phyloP scores from a whole-genome alignment of 2,329 filamentous ascomycete species.

The Phaeosphaeria sp. region DNA sequence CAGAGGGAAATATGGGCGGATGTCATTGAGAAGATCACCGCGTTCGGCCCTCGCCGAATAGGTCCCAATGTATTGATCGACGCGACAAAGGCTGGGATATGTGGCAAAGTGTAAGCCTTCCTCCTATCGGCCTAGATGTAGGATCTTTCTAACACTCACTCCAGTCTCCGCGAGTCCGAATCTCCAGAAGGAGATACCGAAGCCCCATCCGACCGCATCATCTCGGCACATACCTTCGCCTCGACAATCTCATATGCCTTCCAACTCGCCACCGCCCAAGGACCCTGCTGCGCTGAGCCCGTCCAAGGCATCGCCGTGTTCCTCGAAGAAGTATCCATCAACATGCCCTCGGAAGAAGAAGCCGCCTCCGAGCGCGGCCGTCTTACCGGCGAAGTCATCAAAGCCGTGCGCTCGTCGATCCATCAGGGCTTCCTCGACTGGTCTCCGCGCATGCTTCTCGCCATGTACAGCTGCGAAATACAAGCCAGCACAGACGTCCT shows the following conservation, averaged over 20 bases:
- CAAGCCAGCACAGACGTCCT: slow-evolving; percentile 96
- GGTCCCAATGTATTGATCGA: slow-evolving; percentile 93
- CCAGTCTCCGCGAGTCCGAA: slow-evolving; percentile 35
- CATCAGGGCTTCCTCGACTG: slow-evolving; percentile 89
- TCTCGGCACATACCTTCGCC: slow-evolving; percentile 72
- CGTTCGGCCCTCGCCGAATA: slow-evolving; percentile 83
- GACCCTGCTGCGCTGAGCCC: slow-evolving; percentile 89
- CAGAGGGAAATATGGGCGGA: slow-evolving; percentile 79
- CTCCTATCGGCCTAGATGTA: neutral
- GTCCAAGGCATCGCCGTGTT: slow-evolving; percentile 92
- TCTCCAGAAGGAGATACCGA: slow-evolving; percentile 46
- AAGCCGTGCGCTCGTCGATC: slow-evolving; percentile 83
- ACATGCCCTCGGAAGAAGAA: slow-evolving; percentile 55
- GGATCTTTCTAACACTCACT: slow-evolving; percentile 10
- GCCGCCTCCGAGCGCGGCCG: slow-evolving; percentile 73
- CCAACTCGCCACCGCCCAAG: slow-evolving; percentile 87
- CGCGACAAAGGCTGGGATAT: slow-evolving; percentile 73
- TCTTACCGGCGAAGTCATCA: slow-evolving; percentile 91
- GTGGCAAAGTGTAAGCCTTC: slow-evolving; percentile 70
- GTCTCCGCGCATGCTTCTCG: slow-evolving; percentile 91
- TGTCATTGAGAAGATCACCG: slow-evolving; percentile 79
- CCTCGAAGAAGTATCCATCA: slow-evolving; percentile 77
- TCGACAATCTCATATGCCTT: slow-evolving; percentile 95
- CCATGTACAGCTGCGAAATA: slow-evolving; percentile 98
- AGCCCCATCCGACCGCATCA: slow-evolving; percentile 25